Base-by-base conservation (phyloP, 2,329 filamentous ascomycete species). In the Trichophyton rubrum region DNA sequence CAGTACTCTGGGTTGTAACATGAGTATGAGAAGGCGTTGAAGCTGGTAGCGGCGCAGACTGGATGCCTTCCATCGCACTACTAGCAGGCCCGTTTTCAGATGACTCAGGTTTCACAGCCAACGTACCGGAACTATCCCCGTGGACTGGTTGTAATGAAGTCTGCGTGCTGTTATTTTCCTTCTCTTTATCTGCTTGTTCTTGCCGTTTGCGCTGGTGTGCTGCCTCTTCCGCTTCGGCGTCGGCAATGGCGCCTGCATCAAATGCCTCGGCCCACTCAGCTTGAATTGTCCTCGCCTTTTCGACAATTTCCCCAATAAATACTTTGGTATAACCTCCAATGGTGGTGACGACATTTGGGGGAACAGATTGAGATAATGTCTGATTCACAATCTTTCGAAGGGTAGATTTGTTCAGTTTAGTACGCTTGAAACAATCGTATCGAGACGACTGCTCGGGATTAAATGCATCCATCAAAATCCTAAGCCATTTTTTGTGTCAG, bases 301-400 rank as follows among this genome's bases (percentile, higher is more conserved):
- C 85, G 60, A 87, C 80, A 61, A 87, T 77, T 65, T 85, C 82
- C 58, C 83, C 84, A 11, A 84, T 82, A 71, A 86, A 87, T 64
- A 84, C 79, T 70, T 87, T 87, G 20, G 82, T 82, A 68, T 84
- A 86, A 9, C 82, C 82, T 47, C 80, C 82, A 59, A 87, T 82
- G 4, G 82, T 82, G 13, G 82, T 83, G 43, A 86, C 80, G 59
- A 86, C 83, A 63, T 80, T 82, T 30, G 80, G 78, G 0, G 84
- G 84, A 4, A 87, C 84, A 55, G 82, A 85, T 69, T 87, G 85
- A 1, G 81, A 84, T 43, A 87, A 78, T 1, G 84, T 85, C 68
- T 85, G 82, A 66, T 87, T 87, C 63, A 85, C 83, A 63, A 87
- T 81, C 66, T 78, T 70, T 61, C 78, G 77, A 13, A 81, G 72